A percentile compares a stretch with the other conserved stretches of the same genome.
Conservation (phyloP, 106 monocot species). For the Amphibolis antarctica region DNA sequence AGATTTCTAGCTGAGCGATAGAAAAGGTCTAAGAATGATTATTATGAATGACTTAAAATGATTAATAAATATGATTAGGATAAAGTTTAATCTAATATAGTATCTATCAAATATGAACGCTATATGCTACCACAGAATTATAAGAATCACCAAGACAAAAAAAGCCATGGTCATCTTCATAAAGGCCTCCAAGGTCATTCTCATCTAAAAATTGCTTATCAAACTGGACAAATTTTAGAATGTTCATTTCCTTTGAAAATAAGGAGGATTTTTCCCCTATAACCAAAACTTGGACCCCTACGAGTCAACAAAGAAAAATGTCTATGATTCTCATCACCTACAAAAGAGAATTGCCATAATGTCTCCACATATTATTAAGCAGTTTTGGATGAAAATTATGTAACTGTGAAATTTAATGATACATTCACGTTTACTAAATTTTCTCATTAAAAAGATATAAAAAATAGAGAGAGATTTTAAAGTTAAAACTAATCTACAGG, state of each 20-base stretch:
- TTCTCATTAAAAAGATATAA: too few species aligned
- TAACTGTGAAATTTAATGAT: too few species aligned
- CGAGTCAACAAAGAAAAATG: conserved; percentile 8
- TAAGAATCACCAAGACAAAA: conserved; percentile 56
- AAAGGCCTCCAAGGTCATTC: conserved; percentile 87
- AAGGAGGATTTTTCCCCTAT: conserved; percentile 81
- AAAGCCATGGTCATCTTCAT: conserved; percentile 96
- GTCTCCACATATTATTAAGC: too few species aligned
- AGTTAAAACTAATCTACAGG: too few species aligned
- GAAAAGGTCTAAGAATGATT: neutral
- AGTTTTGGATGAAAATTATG: too few species aligned
- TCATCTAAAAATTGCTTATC: conserved; percentile 80
- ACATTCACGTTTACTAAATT: too few species aligned
- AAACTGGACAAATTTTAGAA: conserved; percentile 89
- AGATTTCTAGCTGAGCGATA: conserved; percentile 52
- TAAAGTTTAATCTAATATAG: neutral
- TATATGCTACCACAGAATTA: neutral
- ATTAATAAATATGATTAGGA: neutral
- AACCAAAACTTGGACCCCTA: conserved; percentile 87
- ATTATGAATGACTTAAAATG: neutral
- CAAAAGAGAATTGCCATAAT: too few species aligned
- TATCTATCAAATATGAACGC: too few species aligned
- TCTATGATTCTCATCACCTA: too few species aligned
- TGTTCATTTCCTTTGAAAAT: conserved; percentile 78
- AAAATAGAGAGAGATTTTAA: too few species aligned